Evolutionary conservation across 306 rosid species (phyloP), one percentile per base, ranked within the genome.

Genomic region (Dalbergia cultrata): DNA sequence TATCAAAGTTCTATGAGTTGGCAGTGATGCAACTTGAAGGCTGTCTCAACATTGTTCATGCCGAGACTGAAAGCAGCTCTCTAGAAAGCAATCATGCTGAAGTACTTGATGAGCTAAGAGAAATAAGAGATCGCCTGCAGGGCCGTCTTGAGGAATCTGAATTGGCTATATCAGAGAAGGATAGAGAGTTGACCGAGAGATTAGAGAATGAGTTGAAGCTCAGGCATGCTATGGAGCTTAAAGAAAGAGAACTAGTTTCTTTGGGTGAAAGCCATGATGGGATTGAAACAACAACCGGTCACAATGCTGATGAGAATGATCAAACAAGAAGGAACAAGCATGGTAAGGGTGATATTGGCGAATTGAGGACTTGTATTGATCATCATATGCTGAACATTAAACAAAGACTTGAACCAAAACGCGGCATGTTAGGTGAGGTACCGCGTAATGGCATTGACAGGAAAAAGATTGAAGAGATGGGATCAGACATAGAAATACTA

Each of bases 1-100:
- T 92, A 39, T 95, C 94, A 6, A 95, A 89, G 60, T 95, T 95
- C 62, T 93, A 95, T 50, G 98, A 93, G 82, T 66, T 95, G 62
- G 97, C 98, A 0, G 96, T 92, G 9, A 87, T 93, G 96, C 98
- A 95, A 54, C 82, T 95, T 7, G 98, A 95, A 70, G 99, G 98
- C 10, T 95, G 98, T 49, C 50, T 90, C 21, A 86, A 77, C 85
- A 90, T 95, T 83, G 93, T 93, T 11, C 86, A 85, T 44, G 81
- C 86, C 31, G 97, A 90, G 71, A 84, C 86, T 1, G 89, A 85
- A 35, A 85, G 65, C 79, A 75, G 75, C 52, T 47, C 17, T 41
- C 90, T 83, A 1, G 97, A 94, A 37, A 83, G 81, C 80, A 85
- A 82, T 19, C 90, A 90, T 4, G 96, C 90, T 66, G 92, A 93